Base-by-base conservation (phyloP, 2,329 filamentous ascomycete species). In the Fusarium verticillioides region DNA sequence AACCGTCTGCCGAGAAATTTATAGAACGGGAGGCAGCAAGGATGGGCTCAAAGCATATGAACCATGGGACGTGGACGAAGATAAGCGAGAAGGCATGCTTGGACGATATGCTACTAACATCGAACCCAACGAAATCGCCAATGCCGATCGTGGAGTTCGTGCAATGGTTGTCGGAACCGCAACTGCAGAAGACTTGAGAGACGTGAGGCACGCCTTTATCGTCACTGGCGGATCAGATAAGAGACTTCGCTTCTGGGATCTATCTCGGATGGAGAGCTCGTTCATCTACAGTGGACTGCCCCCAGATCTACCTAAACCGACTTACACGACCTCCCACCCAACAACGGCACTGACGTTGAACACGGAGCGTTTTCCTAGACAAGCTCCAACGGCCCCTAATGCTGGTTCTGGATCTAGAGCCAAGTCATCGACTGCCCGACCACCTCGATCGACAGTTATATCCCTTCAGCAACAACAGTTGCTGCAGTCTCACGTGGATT, bases 221-320 rank as follows among this genome's bases (percentile, higher is more conserved):
- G 85, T 99, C 42, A 96, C 94, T 1, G 95, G 92, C 23, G 96
- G 96, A 1, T 93, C 93, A 16, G 96, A 98, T 82, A 94, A 93
- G 83, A 96, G 94, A 82, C 89, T 99, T 23, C 91, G 96, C 15
- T 98, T 97, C 83, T 99, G 96, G 96, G 96, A 99, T 79, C 87
- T 96, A 19, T 87, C 90, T 15, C 91, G 91, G 15, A 87, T 94
- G 15, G 94, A 97, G 78, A 89, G 91, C 66, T 97, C 94, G 44
- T 87, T 88, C 63, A 88, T 98, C 19, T 92, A 97, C 72, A 97
- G 93, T 79, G 96, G 96, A 1, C 85, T 95, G 16, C 89, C 90
- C 64, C 82, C 85, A 5, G 92, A 94, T 39, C 92, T 95, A 66
- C 85, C 89, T 39, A 91, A 90, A 79, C 93, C 94, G n/a, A 88